phyloP scores from a whole-genome alignment of 345 rosid species.

The Eucalyptus curtisii region DNA sequence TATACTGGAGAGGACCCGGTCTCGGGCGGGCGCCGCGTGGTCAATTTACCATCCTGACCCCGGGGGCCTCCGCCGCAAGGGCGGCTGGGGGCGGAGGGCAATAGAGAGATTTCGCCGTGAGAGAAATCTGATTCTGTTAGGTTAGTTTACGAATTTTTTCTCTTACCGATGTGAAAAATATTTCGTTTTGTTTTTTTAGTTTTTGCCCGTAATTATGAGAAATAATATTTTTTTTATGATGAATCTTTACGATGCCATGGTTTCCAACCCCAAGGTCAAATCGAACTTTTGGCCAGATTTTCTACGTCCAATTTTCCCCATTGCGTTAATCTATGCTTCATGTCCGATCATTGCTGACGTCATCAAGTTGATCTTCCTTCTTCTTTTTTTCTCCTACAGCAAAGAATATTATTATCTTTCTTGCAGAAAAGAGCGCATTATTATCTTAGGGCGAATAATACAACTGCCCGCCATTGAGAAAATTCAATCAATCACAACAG shows the following conservation, averaged over 20 bases:
- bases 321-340: too few relatives aligned
- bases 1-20: neutral
- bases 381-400: neutral
- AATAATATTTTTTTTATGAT: neutral
- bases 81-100: neutral
- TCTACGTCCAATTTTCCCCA: neutral
- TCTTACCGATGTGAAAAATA: neutral
- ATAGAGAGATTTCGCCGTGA: neutral
- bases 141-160: neutral
- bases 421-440: neutral
- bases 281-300: neutral
- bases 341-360: neutral
- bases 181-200: neutral
- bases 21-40: neutral
- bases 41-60: neutral
- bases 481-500: neutral
- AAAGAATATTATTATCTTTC: neutral
- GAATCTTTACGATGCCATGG: neutral
- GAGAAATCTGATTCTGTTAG: neutral
- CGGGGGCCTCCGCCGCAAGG: fast-evolving
- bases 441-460: neutral
- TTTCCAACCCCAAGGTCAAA: neutral
- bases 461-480: neutral
- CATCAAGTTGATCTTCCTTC: neutral
- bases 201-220: neutral